Conservation (phyloP, 192 early-diverging fungal species). For the Entophlyctis luteolus region DNA sequence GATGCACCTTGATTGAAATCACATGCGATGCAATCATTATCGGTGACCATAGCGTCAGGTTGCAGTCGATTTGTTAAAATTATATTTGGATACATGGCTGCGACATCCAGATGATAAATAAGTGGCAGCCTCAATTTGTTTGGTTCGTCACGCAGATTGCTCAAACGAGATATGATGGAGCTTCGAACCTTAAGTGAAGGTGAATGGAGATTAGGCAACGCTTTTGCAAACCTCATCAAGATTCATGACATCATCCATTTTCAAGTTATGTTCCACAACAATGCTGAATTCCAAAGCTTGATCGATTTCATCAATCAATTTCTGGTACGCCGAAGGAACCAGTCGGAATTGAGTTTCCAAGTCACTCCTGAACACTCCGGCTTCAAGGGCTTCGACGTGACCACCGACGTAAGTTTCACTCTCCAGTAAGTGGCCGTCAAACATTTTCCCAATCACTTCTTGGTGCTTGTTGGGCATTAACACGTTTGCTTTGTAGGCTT, state of each 20-base stretch:
- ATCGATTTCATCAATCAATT: slow-evolving; percentile 88
- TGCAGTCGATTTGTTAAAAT: slow-evolving; percentile 97
- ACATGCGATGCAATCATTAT: slow-evolving; percentile 83
- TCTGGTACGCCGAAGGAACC: slow-evolving; percentile 69
- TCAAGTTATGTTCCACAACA: slow-evolving; percentile 71
- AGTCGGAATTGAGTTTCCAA: slow-evolving; percentile 81
- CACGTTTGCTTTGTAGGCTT: slow-evolving; percentile 81
- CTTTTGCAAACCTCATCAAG: slow-evolving; percentile 70
- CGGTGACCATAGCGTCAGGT: slow-evolving; percentile 91
- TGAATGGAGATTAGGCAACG: neutral
- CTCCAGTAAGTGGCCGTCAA: slow-evolving; percentile 85
- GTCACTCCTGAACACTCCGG: slow-evolving; percentile 94
- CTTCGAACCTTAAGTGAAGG: slow-evolving; percentile 43
- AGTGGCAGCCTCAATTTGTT: slow-evolving; percentile 73
- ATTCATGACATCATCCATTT: slow-evolving; percentile 76
- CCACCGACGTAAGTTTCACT: slow-evolving; percentile 97
- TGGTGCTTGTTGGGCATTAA: slow-evolving; percentile 97
- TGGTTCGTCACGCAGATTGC: slow-evolving; percentile 75
- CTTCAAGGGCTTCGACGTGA: slow-evolving; percentile 98
- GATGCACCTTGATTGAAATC: slow-evolving; percentile 84
- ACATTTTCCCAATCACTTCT: slow-evolving; percentile 72
- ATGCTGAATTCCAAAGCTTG: slow-evolving; percentile 86
- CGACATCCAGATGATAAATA: slow-evolving; percentile 99
- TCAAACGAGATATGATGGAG: slow-evolving; percentile 62
- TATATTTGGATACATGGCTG: slow-evolving; percentile 99